Conservation (phyloP, 768 basidiomycete species). For the Terana coerulea region DNA sequence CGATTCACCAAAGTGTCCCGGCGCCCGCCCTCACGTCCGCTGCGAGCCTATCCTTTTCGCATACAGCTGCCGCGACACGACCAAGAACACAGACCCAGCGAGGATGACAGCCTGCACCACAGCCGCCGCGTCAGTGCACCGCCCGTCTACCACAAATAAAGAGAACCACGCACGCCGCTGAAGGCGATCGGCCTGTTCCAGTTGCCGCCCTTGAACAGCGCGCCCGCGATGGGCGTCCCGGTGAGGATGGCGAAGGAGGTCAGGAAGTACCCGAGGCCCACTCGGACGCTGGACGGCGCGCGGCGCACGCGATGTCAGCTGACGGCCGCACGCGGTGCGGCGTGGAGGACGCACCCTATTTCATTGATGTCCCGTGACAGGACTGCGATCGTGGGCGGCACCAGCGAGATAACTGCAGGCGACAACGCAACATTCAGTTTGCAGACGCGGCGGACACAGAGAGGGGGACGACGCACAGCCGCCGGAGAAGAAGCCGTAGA, state of each 20-base stretch:
- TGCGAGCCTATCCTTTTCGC: neutral
- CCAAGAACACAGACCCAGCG: neutral
- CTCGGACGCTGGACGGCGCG: conserved; percentile 34
- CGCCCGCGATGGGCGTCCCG: conserved; percentile 46
- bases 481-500: conserved; percentile 56
- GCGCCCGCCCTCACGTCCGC: neutral
- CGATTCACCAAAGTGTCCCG: no score
- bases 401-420: conserved; percentile 35
- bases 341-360: conserved; percentile 19
- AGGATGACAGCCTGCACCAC: conserved; percentile 1
- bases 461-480: conserved; percentile 36
- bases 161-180: conserved; percentile 5
- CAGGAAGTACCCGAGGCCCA: conserved; percentile 43
- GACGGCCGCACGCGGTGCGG: neutral
- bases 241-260: conserved; percentile 43
- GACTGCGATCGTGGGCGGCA: conserved; percentile 36
- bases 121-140: neutral
- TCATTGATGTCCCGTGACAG: conserved; percentile 40
- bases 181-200: conserved; percentile 22
- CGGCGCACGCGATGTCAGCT: neutral
- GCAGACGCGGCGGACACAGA: neutral
- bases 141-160: neutral
- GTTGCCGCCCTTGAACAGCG: conserved; percentile 32
- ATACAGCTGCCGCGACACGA: neutral
- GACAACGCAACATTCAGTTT: no score